A percentile compares a stretch with the other conserved stretches of the same genome.
These are phyloP conservation scores for Kodamaea kaohsiungensis DNA, from an alignment of 805 yeast genomes.

Conservation along the genomic window DNA sequence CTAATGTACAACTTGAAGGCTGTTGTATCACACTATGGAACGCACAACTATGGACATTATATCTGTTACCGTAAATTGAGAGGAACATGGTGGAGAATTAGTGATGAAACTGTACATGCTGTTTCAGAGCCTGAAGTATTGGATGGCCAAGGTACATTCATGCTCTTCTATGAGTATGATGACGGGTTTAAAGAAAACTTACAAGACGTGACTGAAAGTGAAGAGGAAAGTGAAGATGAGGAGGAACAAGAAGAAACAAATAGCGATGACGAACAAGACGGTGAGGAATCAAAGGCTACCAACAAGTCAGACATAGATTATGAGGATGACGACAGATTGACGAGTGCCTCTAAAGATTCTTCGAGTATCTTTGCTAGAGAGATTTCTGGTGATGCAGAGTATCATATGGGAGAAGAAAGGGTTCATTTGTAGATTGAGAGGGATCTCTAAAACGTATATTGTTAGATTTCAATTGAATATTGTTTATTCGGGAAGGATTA, in stretches of 20 bases:
- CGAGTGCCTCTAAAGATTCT: background rate
- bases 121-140: conserved; percentile 81
- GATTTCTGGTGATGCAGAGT: conserved; percentile 8
- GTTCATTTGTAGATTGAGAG: conserved; percentile 12
- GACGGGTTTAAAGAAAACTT: conserved; percentile 25
- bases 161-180: conserved; percentile 79
- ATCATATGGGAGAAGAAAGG: conserved; percentile 14
- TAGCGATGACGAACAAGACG: conserved; percentile 8
- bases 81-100: conserved; percentile 93
- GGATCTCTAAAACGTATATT: background rate
- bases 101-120: conserved; percentile 84
- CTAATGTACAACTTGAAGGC: conserved; percentile 74
- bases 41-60: conserved; percentile 97
- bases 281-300: background rate
- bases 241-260: conserved; percentile 11
- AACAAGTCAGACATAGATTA: conserved; percentile 1
- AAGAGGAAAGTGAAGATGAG: conserved; percentile 12
- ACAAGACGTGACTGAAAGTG: conserved; percentile 11
- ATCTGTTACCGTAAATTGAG: conserved; percentile 80
- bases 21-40: conserved; percentile 89
- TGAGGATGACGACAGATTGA: background rate
- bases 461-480: background rate
- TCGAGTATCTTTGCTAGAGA: conserved; percentile 1
- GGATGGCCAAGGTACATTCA: conserved; percentile 82
- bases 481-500: background rate